Evolutionary conservation across 768 basidiomycete genomes (phyloP).

Genomic region (Cytidiella melzeri): DNA sequence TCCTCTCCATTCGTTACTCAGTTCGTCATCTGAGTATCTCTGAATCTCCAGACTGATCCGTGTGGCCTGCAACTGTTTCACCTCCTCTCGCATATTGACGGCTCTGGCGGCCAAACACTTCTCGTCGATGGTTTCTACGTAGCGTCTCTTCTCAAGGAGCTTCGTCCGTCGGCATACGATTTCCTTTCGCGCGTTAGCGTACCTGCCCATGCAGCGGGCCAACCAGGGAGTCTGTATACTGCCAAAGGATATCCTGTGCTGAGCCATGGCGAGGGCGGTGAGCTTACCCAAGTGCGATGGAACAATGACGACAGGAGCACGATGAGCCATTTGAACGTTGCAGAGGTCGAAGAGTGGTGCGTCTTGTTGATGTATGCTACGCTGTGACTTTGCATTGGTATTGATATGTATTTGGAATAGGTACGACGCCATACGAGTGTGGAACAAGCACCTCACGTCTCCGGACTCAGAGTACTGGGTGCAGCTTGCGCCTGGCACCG

Average conservation of each 20-base stretch:
- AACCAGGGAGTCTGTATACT: constrained; percentile 47
- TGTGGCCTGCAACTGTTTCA: constrained; percentile 96
- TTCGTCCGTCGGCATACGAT: constrained; percentile 65
- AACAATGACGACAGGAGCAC: constrained; percentile 92
- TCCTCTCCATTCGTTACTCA: not conserved
- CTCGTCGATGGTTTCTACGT: constrained; percentile 95
- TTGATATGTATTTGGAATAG: constrained; percentile 26
- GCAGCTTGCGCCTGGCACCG: constrained; percentile 81
- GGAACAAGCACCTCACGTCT: constrained; percentile 71
- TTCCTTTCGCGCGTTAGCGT: constrained; percentile 63
- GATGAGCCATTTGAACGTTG: constrained; percentile 52
- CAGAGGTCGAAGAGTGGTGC: constrained; percentile 71
- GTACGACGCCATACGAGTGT: constrained; percentile 77
- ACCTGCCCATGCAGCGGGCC: constrained; percentile 87
- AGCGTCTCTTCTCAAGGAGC: constrained; percentile 69
- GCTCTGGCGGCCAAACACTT: constrained; percentile 81
- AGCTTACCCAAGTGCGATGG: constrained; percentile 80
- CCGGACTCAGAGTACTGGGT: constrained; percentile 90
- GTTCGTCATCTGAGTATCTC: not conserved
- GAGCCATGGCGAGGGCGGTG: constrained; percentile 55
- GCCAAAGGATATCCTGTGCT: constrained; percentile 69
- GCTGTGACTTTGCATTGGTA: no score
- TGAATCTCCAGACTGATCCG: constrained; percentile 67
- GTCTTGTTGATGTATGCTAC: constrained; percentile 2
- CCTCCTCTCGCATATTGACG: constrained; percentile 76